Evolutionary conservation across 1,284 basidiomycete genomes (phyloP).

Genomic region (Agroathelia rolfsii): DNA sequence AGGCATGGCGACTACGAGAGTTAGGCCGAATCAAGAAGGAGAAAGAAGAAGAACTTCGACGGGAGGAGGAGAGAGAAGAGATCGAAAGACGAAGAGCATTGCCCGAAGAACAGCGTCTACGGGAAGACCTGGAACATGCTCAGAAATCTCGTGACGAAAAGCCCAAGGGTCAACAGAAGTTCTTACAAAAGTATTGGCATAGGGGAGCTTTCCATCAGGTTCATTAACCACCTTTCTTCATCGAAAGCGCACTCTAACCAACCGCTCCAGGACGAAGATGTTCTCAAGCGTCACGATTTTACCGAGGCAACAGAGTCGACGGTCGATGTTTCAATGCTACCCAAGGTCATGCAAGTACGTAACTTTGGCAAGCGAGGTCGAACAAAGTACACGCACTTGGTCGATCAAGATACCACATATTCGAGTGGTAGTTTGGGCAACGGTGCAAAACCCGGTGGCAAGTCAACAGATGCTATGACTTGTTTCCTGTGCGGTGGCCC

Average conservation of each 20-base stretch:
- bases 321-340: slow-evolving; percentile 78
- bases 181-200: slow-evolving; percentile 98
- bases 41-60: slow-evolving; percentile 70
- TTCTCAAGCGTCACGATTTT: slow-evolving; percentile 78
- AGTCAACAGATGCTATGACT: slow-evolving; percentile 47
- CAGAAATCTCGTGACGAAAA: slow-evolving; percentile 74
- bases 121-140: slow-evolving; percentile 84
- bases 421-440: slow-evolving; percentile 58
- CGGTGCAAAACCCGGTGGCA: slow-evolving; percentile 51
- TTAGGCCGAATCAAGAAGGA: slow-evolving; percentile 86
- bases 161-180: slow-evolving; percentile 81
- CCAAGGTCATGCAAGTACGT: slow-evolving; percentile 94
- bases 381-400: slow-evolving; percentile 92
- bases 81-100: slow-evolving; percentile 83
- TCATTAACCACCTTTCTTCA: slow-evolving; percentile 13
- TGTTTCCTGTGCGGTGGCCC: slow-evolving; percentile 91
- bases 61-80: slow-evolving; percentile 82
- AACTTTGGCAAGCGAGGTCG: slow-evolving; percentile 91
- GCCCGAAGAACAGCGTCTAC: slow-evolving; percentile 84
- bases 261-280: slow-evolving; percentile 81
- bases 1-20: slow-evolving; percentile 92
- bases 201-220: slow-evolving; percentile 98
- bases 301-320: slow-evolving; percentile 84
- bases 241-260: too few relatives aligned
- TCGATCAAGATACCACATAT: slow-evolving; percentile 87